Base-by-base conservation (phyloP, 257 asterid genomes). In the Rauvolfia tetraphylla region DNA sequence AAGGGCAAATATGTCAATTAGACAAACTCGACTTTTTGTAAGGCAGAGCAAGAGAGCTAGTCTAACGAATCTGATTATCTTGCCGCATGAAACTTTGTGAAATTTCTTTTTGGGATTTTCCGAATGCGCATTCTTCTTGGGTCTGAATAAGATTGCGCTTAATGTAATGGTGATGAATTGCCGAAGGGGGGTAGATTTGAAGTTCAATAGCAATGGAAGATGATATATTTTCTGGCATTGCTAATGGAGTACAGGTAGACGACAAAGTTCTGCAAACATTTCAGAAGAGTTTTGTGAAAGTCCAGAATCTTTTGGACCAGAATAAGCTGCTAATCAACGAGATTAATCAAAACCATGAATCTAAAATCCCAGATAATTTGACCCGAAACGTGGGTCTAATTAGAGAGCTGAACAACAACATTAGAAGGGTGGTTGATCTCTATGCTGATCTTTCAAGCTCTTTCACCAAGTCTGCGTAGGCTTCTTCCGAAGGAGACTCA, bases 381-480 rank as follows among this genome's bases (percentile, higher is more conserved):
- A 81, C 77, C 74, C 74, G 85, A 70, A 85, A 85, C 6, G 85
- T 83, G 62, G 87, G 82, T 29, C 78, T 85, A 41, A 85, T 85
- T 54, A 79, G 87, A 61, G 89, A 83, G 79, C 84, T 85, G 33
- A 85, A 85, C 79, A 83, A 85, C 80, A 85, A 85, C 68, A 83
- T 85, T 51, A 78, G 84, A 51, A 81, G 78, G 78, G 85, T 83
- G 17, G 87, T 81, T 58, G 85, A 78, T 79, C 83, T 85, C 22
- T 85, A 85, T 67, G 83, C 85, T 46, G 85, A 85, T 85, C 85
- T 83, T 6, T 85, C 89, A 15, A 75, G 31, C 48, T 79, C 79
- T 49, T 83, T 82, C 18, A 72, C 74, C 70, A 80, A 69, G 65
- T 77, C 86, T 5, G 12, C 73, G 72, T 86, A 79, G 63, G 86